phyloP scores from a whole-genome alignment of 768 basidiomycete species.

The Leccinellum rugosiceps region DNA sequence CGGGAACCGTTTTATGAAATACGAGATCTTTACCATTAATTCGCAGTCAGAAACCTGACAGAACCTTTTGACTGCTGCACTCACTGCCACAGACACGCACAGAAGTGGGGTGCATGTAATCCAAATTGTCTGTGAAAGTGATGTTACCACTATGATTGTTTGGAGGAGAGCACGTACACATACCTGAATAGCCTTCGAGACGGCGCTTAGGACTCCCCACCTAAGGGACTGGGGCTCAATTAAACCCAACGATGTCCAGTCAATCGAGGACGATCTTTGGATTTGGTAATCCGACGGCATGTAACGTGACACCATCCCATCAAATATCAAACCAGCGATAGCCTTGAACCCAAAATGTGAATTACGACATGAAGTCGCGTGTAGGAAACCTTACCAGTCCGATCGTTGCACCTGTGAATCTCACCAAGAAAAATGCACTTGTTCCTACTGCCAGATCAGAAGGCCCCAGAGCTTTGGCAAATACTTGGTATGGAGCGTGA shows the following conservation, averaged over 20 bases:
- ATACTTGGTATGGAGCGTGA: slow-evolving; percentile 82
- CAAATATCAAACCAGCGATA: slow-evolving; percentile 72
- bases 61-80: slow-evolving; percentile 14
- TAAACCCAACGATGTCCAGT: slow-evolving; percentile 49
- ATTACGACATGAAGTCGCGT: slow-evolving; percentile 1
- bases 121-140: slow-evolving; percentile 59
- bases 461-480: slow-evolving; percentile 61
- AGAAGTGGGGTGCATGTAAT: slow-evolving; percentile 68
- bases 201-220: slow-evolving; percentile 44
- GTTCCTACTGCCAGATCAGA: slow-evolving; percentile 75
- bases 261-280: slow-evolving; percentile 41
- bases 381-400: slow-evolving; percentile 57
- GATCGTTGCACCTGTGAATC: slow-evolving; percentile 82
- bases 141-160: slow-evolving; percentile 6
- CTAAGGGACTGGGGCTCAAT: slow-evolving; percentile 47
- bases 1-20: slow-evolving; percentile 28
- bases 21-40: slow-evolving; percentile 21
- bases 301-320: slow-evolving; percentile 45
- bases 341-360: slow-evolving; percentile 45
- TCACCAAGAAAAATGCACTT: slow-evolving; percentile 82
- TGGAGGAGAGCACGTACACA: slow-evolving; percentile 10
- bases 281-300: slow-evolving; percentile 49
- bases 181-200: slow-evolving; percentile 66
- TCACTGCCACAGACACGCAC: slow-evolving; percentile 60
- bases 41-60: slow-evolving; percentile 8